A percentile compares a stretch with the other conserved stretches of the same genome.
These are phyloP conservation scores for Rhodomyrtus tomentosa DNA, from an alignment of 345 rosid genomes.

Conservation along the genomic window DNA sequence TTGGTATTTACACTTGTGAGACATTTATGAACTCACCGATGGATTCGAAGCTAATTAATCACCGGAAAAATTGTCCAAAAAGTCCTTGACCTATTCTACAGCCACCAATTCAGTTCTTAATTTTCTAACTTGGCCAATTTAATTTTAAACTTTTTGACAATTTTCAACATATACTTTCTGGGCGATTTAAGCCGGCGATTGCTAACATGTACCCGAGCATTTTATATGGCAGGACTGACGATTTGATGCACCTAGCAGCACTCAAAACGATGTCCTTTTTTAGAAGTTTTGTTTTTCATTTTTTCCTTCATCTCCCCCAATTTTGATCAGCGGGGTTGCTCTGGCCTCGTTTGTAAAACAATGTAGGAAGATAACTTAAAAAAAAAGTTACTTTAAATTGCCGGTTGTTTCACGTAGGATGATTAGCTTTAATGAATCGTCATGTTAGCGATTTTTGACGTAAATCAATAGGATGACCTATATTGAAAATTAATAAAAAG, in stretches of 20 bases:
- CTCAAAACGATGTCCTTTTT: neutral
- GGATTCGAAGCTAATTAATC: neutral
- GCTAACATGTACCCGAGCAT: neutral
- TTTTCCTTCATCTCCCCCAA: neutral
- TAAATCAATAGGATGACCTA: neutral
- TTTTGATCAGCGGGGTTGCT: rapidly evolving
- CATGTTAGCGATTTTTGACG: rapidly evolving
- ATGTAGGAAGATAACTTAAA: rapidly evolving
- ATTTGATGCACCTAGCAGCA: neutral
- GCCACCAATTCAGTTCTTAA: neutral
- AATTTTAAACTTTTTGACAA: neutral
- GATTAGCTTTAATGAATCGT: rapidly evolving
- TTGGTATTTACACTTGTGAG: neutral
- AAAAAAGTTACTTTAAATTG: neutral
- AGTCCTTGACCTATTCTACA: rapidly evolving
- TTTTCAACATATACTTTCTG: neutral
- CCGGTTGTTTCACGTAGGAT: rapidly evolving
- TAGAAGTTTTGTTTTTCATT: neutral
- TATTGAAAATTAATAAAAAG: neutral
- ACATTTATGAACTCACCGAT: neutral
- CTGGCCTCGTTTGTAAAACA: rapidly evolving
- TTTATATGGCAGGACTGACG: too few relatives aligned
- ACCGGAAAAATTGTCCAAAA: neutral
- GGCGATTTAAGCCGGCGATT: rapidly evolving
- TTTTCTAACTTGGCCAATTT: neutral